phyloP scores from a whole-genome alignment of 1,284 basidiomycete genomes.

The Polyporus tsugae region DNA sequence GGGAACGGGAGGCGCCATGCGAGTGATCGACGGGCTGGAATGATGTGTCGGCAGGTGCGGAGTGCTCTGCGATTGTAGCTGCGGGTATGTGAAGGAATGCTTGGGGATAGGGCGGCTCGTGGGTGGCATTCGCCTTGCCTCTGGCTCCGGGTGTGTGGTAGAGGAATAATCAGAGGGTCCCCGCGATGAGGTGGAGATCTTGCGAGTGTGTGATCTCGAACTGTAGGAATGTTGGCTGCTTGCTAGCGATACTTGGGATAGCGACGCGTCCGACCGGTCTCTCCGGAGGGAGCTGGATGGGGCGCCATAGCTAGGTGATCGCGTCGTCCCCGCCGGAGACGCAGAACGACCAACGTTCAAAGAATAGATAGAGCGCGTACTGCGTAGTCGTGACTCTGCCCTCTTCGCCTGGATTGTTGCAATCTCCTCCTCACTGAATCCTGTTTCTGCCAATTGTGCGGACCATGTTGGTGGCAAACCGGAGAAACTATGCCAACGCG shows the following conservation, averaged over 20 bases:
- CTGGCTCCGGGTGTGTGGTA: conserved; percentile 15
- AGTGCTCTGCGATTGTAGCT: conserved; percentile 29
- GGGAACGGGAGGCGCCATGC: conserved; percentile 25
- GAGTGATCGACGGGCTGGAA: conserved; percentile 19
- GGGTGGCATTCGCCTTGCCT: conserved; percentile 24
- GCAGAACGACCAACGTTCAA: conserved; percentile 31
- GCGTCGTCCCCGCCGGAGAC: conserved; percentile 32
- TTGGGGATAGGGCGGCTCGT: conserved; percentile 25
- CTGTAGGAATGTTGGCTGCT: conserved; percentile 29
- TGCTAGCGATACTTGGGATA: conserved; percentile 35
- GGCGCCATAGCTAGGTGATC: conserved; percentile 20
- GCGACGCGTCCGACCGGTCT: conserved; percentile 33
- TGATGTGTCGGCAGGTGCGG: conserved; percentile 30
- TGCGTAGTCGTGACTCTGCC: conserved; percentile 47
- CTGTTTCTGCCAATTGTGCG: conserved; percentile 61
- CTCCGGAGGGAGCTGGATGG: conserved; percentile 32
- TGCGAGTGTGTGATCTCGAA: conserved; percentile 33
- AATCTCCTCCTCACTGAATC: conserved; percentile 75
- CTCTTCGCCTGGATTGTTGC: conserved; percentile 64
- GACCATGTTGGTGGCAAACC: conserved; percentile 82
- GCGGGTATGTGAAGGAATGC: conserved; percentile 31
- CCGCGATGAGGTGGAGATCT: conserved; percentile 33
- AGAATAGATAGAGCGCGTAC: conserved; percentile 38
- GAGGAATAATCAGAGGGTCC: conserved; percentile 31
- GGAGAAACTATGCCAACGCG: conserved; percentile 52